A percentile compares a stretch with the other conserved stretches of the same genome.
phyloP scores from a whole-genome alignment of 768 basidiomycete species.

The Rhodosporidiobolus sp. region DNA sequence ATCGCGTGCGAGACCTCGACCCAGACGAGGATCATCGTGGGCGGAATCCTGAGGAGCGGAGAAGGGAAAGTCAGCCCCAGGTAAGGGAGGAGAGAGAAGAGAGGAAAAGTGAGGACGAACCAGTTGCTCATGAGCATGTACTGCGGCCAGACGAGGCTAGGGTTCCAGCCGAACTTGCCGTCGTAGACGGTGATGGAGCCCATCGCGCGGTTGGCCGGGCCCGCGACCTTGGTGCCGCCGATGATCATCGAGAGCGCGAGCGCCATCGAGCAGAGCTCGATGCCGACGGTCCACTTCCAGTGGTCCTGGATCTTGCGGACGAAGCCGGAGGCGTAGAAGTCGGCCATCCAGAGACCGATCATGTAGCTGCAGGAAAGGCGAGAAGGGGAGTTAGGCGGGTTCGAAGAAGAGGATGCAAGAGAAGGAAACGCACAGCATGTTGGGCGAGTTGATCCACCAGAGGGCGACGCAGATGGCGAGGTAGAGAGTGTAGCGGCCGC shows the following conservation, averaged over 20 bases:
- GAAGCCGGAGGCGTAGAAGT: slow-evolving; percentile 45
- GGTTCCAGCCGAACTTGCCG: slow-evolving; percentile 44
- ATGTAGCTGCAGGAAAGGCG: slow-evolving; percentile 37
- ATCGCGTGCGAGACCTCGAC: slow-evolving; percentile 46
- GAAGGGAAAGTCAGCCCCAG: neutral
- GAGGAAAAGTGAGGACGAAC: slow-evolving; percentile 13
- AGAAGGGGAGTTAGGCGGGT: neutral
- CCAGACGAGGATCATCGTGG: slow-evolving; percentile 44
- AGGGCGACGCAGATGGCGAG: slow-evolving; percentile 40
- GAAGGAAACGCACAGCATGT: slow-evolving; percentile 38
- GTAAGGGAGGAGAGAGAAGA: neutral
- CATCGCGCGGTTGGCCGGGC: slow-evolving; percentile 42
- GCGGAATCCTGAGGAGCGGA: slow-evolving; percentile 34
- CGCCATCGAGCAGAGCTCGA: slow-evolving; percentile 44
- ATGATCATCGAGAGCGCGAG: slow-evolving; percentile 43
- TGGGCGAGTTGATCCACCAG: slow-evolving; percentile 44
- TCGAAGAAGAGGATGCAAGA: neutral
- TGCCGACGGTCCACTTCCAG: slow-evolving; percentile 45
- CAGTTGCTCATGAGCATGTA: slow-evolving; percentile 45
- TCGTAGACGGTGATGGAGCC: slow-evolving; percentile 44
- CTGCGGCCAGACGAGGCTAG: slow-evolving; percentile 45
- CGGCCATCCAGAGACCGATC: slow-evolving; percentile 44
- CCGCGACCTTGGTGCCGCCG: slow-evolving; percentile 43
- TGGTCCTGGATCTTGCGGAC: slow-evolving; percentile 46
- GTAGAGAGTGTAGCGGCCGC: slow-evolving; percentile 45